A percentile compares a stretch with the other conserved stretches of the same genome.
These are phyloP conservation scores for Macrotyloma uniflorum DNA, from an alignment of 306 rosid species.

Conservation along the genomic window DNA sequence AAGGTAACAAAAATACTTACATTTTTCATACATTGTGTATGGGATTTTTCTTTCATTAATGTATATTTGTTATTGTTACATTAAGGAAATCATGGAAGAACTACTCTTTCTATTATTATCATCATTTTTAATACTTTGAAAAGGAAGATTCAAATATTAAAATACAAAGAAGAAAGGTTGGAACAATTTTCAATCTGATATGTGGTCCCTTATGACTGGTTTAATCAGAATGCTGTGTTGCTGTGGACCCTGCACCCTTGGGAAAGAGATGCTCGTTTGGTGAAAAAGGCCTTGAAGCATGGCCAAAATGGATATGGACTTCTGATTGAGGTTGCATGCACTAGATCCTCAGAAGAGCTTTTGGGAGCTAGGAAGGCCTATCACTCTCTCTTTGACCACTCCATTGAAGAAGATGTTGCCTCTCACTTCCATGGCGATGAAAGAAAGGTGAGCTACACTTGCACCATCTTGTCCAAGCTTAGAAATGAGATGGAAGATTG, in stretches of 20 bases:
- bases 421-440: constrained; percentile 56
- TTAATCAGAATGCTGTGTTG: constrained; percentile 72
- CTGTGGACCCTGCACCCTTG: constrained; percentile 94
- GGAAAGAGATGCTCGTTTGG: constrained; percentile 95
- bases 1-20: background rate
- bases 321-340: constrained; percentile 80
- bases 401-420: constrained; percentile 93
- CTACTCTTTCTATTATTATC: background rate
- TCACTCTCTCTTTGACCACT: constrained; percentile 90
- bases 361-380: constrained; percentile 91
- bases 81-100: background rate
- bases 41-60: background rate
- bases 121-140: background rate
- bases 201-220: constrained; percentile 1
- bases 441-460: constrained; percentile 57
- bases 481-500: background rate
- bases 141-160: background rate
- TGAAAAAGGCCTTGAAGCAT: constrained; percentile 69
- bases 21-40: background rate
- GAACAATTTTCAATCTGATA: background rate
- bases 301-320: constrained; percentile 57
- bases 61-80: background rate
- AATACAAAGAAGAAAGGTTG: background rate
- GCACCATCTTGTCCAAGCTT: background rate
- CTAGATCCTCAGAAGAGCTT: constrained; percentile 79